Conservation (phyloP, 2,329 filamentous ascomycete genomes). For the Diaporthe ampelina region DNA sequence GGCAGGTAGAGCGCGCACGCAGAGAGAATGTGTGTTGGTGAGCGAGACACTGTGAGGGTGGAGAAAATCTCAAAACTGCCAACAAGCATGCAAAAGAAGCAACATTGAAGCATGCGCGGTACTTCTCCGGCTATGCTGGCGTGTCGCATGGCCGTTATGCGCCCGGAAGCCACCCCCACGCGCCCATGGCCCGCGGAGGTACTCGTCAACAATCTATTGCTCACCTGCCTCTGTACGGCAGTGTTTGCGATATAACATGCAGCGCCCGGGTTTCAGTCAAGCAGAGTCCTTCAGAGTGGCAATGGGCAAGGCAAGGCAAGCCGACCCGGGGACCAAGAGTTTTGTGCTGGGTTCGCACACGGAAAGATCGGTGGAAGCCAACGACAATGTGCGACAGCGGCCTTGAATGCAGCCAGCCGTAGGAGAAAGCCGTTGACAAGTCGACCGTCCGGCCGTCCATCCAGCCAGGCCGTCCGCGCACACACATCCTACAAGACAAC, state of each 20-base stretch:
- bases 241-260: constrained; percentile 29
- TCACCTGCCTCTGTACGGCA: background rate
- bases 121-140: background rate
- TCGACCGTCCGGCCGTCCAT: background rate
- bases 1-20: background rate
- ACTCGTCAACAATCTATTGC: background rate
- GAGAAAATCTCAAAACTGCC: background rate
- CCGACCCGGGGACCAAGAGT: background rate
- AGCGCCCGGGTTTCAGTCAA: background rate
- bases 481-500: too few relatives aligned
- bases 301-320: constrained; percentile 7
- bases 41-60: background rate
- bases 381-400: constrained; percentile 11
- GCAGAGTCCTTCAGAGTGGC: background rate
- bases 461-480: background rate
- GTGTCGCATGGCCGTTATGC: constrained; percentile 4
- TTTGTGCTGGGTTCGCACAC: constrained; percentile 11
- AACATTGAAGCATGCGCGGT: background rate
- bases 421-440: background rate
- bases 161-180: constrained; percentile 31
- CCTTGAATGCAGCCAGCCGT: constrained; percentile 22
- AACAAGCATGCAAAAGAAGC: background rate
- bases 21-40: background rate
- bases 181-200: constrained; percentile 11
- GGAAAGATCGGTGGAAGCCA: constrained; percentile 8